A percentile compares a stretch with the other conserved stretches of the same genome.
These are phyloP conservation scores for Aspergillus indologenus DNA, from an alignment of 495 filamentous ascomycete species.

Conservation along the genomic window DNA sequence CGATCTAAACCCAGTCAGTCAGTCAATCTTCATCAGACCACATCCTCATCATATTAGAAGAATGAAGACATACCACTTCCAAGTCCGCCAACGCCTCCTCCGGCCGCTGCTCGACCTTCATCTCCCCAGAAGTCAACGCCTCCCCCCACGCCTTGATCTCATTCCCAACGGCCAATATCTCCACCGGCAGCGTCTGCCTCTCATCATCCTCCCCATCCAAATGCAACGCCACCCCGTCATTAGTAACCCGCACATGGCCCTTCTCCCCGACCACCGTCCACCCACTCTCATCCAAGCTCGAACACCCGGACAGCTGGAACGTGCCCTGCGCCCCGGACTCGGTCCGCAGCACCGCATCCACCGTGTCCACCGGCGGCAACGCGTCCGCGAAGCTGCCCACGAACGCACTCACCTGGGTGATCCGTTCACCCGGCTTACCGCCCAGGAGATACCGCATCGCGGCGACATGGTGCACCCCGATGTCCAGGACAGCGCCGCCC, in stretches of 20 bases:
- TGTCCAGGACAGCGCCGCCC: conserved; percentile 68
- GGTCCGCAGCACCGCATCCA: conserved; percentile 55
- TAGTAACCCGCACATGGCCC: conserved; percentile 43
- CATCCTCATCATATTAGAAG: background rate
- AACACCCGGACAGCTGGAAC: conserved; percentile 56
- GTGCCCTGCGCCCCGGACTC: conserved; percentile 54
- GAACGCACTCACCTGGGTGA: conserved; percentile 48
- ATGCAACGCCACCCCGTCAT: conserved; percentile 45
- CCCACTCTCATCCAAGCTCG: conserved; percentile 51
- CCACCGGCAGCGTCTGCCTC: conserved; percentile 42
- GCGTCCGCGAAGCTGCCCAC: conserved; percentile 49
- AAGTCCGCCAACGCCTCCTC: conserved; percentile 63
- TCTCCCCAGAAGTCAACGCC: conserved; percentile 43
- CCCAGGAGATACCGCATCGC: conserved; percentile 53
- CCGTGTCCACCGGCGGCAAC: conserved; percentile 64
- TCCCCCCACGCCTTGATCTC: conserved; percentile 63
- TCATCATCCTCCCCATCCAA: conserved; percentile 27
- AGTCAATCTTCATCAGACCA: too few species aligned
- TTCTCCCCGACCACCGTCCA: conserved; percentile 47
- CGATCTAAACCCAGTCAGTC: conserved; percentile 11
- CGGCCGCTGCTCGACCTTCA: conserved; percentile 52
- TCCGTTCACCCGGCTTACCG: conserved; percentile 22
- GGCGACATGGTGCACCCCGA: conserved; percentile 65
- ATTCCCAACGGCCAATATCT: conserved; percentile 52
- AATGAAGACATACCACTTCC: conserved; percentile 38